Conservation (phyloP, 495 filamentous ascomycete species). For the Xylaria nigripes region DNA sequence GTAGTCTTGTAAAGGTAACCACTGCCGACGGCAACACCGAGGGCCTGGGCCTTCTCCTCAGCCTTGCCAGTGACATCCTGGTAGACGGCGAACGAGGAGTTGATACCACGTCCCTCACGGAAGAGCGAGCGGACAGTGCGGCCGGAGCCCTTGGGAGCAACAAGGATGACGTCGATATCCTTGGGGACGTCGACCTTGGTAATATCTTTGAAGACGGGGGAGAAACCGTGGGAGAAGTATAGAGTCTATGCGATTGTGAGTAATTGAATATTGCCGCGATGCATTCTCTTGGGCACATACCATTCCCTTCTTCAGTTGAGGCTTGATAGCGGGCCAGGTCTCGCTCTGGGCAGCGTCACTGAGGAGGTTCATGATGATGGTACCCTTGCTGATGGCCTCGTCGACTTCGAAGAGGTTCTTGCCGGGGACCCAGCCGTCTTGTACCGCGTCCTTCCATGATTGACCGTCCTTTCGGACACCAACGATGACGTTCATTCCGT, state of each 20-base stretch:
- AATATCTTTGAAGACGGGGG: slow-evolving; percentile 97
- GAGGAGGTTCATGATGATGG: slow-evolving; percentile 98
- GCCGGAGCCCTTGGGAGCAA: slow-evolving; percentile 97
- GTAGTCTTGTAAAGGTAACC: slow-evolving; percentile 99
- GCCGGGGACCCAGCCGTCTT: slow-evolving; percentile 96
- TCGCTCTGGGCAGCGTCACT: slow-evolving; percentile 94
- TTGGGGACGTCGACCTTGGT: slow-evolving; percentile 96
- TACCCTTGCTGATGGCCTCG: slow-evolving; percentile 87
- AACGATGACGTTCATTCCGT: slow-evolving; percentile 96
- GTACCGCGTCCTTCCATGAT: slow-evolving; percentile 93
- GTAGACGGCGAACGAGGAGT: slow-evolving; percentile 96
- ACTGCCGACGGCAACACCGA: slow-evolving; percentile 90
- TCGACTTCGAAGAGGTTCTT: slow-evolving; percentile 97
- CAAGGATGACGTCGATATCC: slow-evolving; percentile 97
- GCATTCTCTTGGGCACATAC: slow-evolving; percentile 34
- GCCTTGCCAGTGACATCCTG: slow-evolving; percentile 98
- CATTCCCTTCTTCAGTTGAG: slow-evolving; percentile 96
- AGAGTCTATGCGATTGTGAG: slow-evolving; percentile 56
- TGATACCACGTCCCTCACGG: slow-evolving; percentile 97
- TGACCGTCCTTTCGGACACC: slow-evolving; percentile 96
- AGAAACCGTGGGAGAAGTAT: slow-evolving; percentile 99
- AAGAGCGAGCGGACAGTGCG: slow-evolving; percentile 97
- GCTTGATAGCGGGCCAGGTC: slow-evolving; percentile 98
- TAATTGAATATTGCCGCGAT: slow-evolving; percentile 3
- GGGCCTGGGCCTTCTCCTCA: slow-evolving; percentile 94